Conservation (phyloP, 768 basidiomycete species). For the Sarcodon aspratus region DNA sequence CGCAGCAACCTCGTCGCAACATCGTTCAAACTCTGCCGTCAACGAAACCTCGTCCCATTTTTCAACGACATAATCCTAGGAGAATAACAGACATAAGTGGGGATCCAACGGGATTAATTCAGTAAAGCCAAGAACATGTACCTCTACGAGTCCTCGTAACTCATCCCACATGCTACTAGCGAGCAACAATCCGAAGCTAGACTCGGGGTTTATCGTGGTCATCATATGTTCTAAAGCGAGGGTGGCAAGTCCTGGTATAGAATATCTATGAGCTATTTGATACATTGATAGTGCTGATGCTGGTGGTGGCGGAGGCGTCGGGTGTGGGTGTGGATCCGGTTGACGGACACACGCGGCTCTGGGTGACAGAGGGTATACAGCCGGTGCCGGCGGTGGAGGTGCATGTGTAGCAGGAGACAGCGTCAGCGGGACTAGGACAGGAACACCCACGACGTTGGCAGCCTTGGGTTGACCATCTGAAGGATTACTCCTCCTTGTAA, state of each 20-base stretch:
- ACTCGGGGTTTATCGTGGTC: conserved; percentile 51
- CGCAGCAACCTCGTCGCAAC: conserved; percentile 59
- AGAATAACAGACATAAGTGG: not conserved
- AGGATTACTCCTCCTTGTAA: conserved; percentile 9
- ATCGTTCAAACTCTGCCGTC: conserved; percentile 54
- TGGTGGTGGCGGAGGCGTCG: conserved; percentile 45
- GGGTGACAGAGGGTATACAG: conserved; percentile 4
- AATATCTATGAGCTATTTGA: conserved; percentile 68
- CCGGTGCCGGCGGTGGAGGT: conserved; percentile 29
- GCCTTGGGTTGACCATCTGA: conserved; percentile 2
- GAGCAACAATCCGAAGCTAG: conserved; percentile 57
- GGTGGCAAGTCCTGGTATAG: conserved; percentile 49
- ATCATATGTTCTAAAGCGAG: conserved; percentile 68
- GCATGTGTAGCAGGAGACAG: conserved; percentile 16
- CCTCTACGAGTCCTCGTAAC: conserved; percentile 48
- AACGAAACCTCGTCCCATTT: conserved; percentile 62
- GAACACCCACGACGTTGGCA: conserved; percentile 14
- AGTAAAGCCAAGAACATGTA: conserved; percentile 18
- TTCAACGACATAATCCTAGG: conserved; percentile 59
- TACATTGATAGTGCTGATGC: conserved; percentile 70
- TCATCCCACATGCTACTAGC: conserved; percentile 63
- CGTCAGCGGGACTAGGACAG: conserved; percentile 26
- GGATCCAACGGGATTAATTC: conserved; percentile 3
- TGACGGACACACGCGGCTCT: conserved; percentile 15
- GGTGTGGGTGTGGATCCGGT: conserved; percentile 63